Base-by-base conservation (phyloP, 768 basidiomycete genomes). In the Leucogyrophana mollusca region DNA sequence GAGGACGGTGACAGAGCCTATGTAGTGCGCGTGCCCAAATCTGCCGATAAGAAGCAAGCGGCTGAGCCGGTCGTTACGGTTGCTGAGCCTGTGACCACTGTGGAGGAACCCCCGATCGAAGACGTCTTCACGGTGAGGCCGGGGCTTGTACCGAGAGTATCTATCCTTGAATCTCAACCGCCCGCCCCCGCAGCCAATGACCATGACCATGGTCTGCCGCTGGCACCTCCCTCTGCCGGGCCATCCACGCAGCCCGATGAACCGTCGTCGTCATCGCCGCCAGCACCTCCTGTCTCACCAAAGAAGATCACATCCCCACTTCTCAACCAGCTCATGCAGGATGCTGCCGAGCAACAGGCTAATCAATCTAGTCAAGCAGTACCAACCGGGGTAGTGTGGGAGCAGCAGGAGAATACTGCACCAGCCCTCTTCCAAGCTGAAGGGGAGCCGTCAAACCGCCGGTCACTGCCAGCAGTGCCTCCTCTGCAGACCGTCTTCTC, bases 41-140 rank as follows among this genome's bases (percentile, higher is more conserved):
- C 58, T 34, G 42, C 58, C 33, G 65, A 57, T 34, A 73, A 71
- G 56, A 72, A 68, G 53, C 69, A 71, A 44, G 62, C 47, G 3
- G 44, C 20, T 1, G 60, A 61, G 23, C 52, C 47, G 4, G 33
- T 48, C 30, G 46, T 24, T 5, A 39, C 53, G 16, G 55, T 59
- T 20, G 53, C 57, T 33, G 55, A 56, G 23, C 34, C 58, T 3
- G 50, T 59, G 9, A 55, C 63, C 3, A 58, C 66, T 3, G 56
- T 56, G 9, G 64, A 62, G 36, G 74, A 76, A 47, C 61, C 67
- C 14, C 65, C 71, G 11, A 59, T 75, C 40, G 80, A 83, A 51
- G 81, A 82, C 27, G 71, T 78, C 22, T 82, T 82, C 56, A 78
- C 73, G 24, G 78, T 82, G n/a, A 65, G 75, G 45, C 78, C 79